Conservation (phyloP, 1,284 basidiomycete genomes). For the Irpex rosettiformis region DNA sequence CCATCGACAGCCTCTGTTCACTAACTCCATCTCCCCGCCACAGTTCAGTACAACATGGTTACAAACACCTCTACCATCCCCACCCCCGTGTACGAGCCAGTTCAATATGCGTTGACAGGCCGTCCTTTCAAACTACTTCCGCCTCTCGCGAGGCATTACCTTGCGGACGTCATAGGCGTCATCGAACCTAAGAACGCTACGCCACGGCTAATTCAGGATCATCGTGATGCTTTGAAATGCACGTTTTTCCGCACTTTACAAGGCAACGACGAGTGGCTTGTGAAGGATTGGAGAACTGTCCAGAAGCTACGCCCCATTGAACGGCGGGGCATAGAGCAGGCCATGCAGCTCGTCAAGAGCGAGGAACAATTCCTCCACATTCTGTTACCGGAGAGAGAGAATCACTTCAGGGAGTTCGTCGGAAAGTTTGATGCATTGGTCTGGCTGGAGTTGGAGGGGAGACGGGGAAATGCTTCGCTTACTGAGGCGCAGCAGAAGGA, state of each 20-base stretch:
- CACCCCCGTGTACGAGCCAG: slow-evolving; percentile 5
- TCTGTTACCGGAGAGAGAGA: slow-evolving; percentile 7
- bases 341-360: background rate
- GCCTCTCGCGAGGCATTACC: slow-evolving; percentile 3
- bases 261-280: slow-evolving; percentile 6
- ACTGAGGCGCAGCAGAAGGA: slow-evolving; percentile 2
- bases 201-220: background rate
- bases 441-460: slow-evolving; percentile 8
- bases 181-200: background rate
- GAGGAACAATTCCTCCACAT: slow-evolving; percentile 2
- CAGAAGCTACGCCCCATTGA: background rate
- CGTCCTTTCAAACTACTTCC: slow-evolving; percentile 9
- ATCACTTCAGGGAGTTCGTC: slow-evolving; percentile 5
- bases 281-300: background rate
- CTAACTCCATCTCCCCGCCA: background rate
- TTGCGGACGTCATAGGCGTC: slow-evolving; percentile 3
- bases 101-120: slow-evolving; percentile 7
- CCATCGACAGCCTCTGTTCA: background rate
- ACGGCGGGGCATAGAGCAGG: background rate
- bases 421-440: slow-evolving; percentile 9
- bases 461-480: background rate
- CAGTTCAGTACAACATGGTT: background rate
- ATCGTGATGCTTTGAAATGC: background rate
- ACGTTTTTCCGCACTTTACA: slow-evolving; percentile 1
- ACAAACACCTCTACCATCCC: background rate